Evolutionary conservation across 495 filamentous ascomycete species (phyloP), one percentile per base, ranked within the genome.

Genomic region (Diplogelasinospora grovesii): DNA sequence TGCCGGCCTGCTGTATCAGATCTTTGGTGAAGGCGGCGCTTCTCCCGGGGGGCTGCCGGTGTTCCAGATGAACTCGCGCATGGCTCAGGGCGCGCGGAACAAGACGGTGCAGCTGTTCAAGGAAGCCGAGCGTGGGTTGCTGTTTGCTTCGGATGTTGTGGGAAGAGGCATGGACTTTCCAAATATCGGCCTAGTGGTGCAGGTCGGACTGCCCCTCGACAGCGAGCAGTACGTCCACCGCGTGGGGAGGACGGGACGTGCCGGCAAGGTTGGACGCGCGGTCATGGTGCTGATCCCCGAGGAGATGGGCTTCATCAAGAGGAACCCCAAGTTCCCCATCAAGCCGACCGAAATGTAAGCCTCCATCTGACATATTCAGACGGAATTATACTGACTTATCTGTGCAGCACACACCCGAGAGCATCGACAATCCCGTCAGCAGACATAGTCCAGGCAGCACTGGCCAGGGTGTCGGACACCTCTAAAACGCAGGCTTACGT

Each of bases 111-210:
- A 83, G 11, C 75, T 83, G 10, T 97, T 95, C 74, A 95, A 95
- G 62, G 66, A 59, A 10, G 85, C 89, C 13, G 74, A 80, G 52
- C 85, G 83, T 46, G 88, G 87, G 37, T 70, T 93, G 25, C 77
- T 95, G 13, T 81, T 95, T 27, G 86, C 89, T 14, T 89, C 90
- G 0, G 90, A 97, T 55, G 83, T 89, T 16, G 86, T 90, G 6
- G 83, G 89, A 5, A 83, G 90, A 28, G 90, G 90, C 52, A 76
- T 97, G 23, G 90, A 97, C 54, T 69, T 94, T 6, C 76, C 75
- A 0, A 74, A 79, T 14, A 67, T 96, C 19, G 74, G 74, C 15
- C 81, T 93, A 39, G 86, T 96, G 11, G 68, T 96, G 45, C 95
- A 95, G 55, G 89, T 95, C 61, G 90, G 95, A 53, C 71, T 95